Conservation (phyloP, 2,329 filamentous ascomycete species). For the Venturia oleaginea region DNA sequence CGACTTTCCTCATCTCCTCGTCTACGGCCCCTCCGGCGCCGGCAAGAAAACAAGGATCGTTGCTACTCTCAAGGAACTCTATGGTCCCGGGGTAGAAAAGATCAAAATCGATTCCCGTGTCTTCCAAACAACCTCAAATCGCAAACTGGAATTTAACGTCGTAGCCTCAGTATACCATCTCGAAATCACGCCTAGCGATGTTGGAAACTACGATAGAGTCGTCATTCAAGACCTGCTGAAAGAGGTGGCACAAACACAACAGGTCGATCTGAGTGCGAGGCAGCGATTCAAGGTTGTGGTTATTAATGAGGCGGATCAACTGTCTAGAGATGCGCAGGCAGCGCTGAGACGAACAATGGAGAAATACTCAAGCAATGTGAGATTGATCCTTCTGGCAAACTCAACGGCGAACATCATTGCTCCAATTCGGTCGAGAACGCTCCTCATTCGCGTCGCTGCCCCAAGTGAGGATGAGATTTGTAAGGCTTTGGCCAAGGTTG, state of each 20-base stretch:
- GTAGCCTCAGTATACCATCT: constrained; percentile 95
- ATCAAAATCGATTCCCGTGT: constrained; percentile 98
- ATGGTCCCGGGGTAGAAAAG: constrained; percentile 95
- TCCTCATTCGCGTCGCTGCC: constrained; percentile 85
- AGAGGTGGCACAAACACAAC: constrained; percentile 96
- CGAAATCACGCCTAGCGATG: constrained; percentile 95
- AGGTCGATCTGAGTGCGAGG: constrained; percentile 85
- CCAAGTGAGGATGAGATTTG: constrained; percentile 81
- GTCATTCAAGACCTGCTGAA: constrained; percentile 94
- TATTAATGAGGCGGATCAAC: constrained; percentile 95
- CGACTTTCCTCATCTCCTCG: constrained; percentile 94
- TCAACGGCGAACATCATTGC: constrained; percentile 98
- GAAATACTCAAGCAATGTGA: constrained; percentile 93
- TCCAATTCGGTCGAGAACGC: constrained; percentile 85
- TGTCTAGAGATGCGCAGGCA: constrained; percentile 89
- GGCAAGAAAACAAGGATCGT: constrained; percentile 98
- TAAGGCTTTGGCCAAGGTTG: constrained; percentile 57
- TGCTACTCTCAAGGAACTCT: constrained; percentile 88
- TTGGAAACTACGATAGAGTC: constrained; percentile 91
- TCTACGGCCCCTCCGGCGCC: constrained; percentile 92
- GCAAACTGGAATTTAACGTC: constrained; percentile 99
- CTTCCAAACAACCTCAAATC: constrained; percentile 90
- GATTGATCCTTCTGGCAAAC: constrained; percentile 86
- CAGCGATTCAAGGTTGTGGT: constrained; percentile 98
- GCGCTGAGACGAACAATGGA: constrained; percentile 95